phyloP scores from a whole-genome alignment of 371 early-diverging fungal species.

The Zopfochytrium polystomum region DNA sequence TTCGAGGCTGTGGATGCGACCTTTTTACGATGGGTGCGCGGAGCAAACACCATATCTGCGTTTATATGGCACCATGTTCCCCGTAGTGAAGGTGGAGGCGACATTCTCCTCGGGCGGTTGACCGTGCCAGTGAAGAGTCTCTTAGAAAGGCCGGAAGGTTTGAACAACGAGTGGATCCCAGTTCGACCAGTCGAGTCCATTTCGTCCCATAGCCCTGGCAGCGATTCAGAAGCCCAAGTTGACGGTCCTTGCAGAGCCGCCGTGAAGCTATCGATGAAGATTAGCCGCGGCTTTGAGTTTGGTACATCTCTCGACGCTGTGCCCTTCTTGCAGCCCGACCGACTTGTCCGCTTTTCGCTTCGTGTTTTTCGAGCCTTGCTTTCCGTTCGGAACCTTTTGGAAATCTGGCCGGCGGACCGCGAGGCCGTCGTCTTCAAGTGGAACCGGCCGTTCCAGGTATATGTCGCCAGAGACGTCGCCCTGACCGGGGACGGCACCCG shows the following conservation, averaged over 20 bases:
- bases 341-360: no score
- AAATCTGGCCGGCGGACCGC: no score
- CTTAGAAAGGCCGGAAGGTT: constrained; percentile 22
- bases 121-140: constrained; percentile 28
- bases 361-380: no score
- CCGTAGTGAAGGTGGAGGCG: constrained; percentile 8
- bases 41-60: constrained; percentile 27
- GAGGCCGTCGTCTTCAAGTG: background rate
- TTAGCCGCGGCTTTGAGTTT: constrained; percentile 23
- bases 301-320: background rate
- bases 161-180: constrained; percentile 28
- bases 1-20: constrained; percentile 23
- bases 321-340: no score
- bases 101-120: constrained; percentile 34
- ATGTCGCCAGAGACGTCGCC: no score
- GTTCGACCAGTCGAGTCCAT: constrained; percentile 6
- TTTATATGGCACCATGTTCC: constrained; percentile 31
- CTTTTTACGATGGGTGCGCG: constrained; percentile 28
- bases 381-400: no score
- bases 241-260: no score
- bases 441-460: constrained; percentile 1
- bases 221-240: no score
- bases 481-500: no score
- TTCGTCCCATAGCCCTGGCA: background rate
- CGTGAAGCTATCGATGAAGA: constrained; percentile 25